Percentiles rank a stretch among this genome's conserved stretches.
These are phyloP conservation scores for Aspergillus coremiiformis DNA, from an alignment of 495 filamentous ascomycete species.

Conservation along the genomic window DNA sequence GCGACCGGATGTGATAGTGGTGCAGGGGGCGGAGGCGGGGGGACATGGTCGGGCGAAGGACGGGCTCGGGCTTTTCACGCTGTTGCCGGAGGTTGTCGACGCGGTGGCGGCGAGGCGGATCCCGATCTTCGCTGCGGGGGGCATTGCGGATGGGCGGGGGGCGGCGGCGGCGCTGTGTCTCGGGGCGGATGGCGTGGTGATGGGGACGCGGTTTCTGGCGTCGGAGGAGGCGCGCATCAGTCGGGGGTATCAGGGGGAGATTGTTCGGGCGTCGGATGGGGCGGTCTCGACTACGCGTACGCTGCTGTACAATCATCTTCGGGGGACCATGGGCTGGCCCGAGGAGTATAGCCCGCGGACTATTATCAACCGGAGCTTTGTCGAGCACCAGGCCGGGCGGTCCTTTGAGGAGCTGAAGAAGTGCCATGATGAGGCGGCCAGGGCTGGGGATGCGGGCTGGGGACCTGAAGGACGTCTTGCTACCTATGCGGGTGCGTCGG, in stretches of 20 bases:
- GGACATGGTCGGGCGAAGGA: slow-evolving; percentile 57
- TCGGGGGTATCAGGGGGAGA: slow-evolving; percentile 51
- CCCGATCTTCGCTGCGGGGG: slow-evolving; percentile 63
- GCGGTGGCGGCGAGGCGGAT: slow-evolving; percentile 40
- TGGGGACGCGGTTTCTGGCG: slow-evolving; percentile 71
- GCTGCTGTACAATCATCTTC: slow-evolving; percentile 59
- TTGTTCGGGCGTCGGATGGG: slow-evolving; percentile 56
- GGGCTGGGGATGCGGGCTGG: slow-evolving; percentile 54
- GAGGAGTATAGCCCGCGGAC: slow-evolving; percentile 53
- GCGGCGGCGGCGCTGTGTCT: slow-evolving; percentile 57
- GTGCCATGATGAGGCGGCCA: slow-evolving; percentile 49
- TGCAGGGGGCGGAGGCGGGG: slow-evolving; percentile 68
- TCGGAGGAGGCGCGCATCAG: slow-evolving; percentile 54
- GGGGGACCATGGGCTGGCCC: slow-evolving; percentile 65
- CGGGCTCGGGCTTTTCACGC: slow-evolving; percentile 49
- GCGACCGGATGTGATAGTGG: slow-evolving; percentile 58
- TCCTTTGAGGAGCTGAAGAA: slow-evolving; percentile 51
- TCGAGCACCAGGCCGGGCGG: slow-evolving; percentile 50
- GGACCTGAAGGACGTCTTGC: slow-evolving; percentile 56
- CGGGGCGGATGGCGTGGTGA: slow-evolving; percentile 57
- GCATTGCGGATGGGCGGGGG: slow-evolving; percentile 60
- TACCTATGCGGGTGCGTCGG: slow-evolving; percentile 57
- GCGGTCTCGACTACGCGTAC: slow-evolving; percentile 58
- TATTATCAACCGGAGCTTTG: slow-evolving; percentile 54
- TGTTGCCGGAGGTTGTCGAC: slow-evolving; percentile 56